Evolutionary conservation across 2,329 filamentous ascomycete genomes (phyloP), one percentile per base, ranked within the genome.

Genomic region (Colletotrichum aenigma): DNA sequence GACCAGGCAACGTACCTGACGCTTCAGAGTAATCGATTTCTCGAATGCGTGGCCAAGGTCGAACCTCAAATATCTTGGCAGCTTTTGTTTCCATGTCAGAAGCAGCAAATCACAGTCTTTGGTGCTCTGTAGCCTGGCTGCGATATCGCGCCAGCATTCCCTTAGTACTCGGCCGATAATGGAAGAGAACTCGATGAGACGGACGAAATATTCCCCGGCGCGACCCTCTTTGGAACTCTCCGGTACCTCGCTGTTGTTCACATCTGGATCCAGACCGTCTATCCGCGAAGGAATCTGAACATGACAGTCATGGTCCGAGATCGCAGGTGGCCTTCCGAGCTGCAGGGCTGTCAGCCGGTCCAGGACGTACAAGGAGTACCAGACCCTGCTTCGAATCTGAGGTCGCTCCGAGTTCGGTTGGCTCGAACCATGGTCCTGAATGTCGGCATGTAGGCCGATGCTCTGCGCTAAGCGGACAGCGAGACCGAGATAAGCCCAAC

Each of bases 211-310:
- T 18, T 58, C 55, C 21, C 55, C 55, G 0, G 55, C 21, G 0
- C 55, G 55, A 28, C 55, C 55, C n/a, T 58, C 55, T 24, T 58
- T 58, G 21, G 55, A 28, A 58, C 0, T 18, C n/a, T 52, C 16
- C 0, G 0, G 7, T 16, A 2, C 55, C 7, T 58, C 24, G 0
- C 9, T 0, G 0, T 28, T 0, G 24, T 16, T 28, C 15, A 58
- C 0, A 0, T 58, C 55, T 6, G 55, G 21, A 28, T 58, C 24
- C 0, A 58, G 26, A 7, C 24, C 55, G 24, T 24, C 26, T 18
- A 58, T 58, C 0, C 26, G 55, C 0, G 21, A 26, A 28, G 55
- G 55, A 28, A 58, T 28, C 0, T 0, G 26, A 12, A 58, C 55
- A 28, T 58, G 55, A 24, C 55, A 58, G 55, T 58, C 55, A 0